These are phyloP conservation scores for Colletotrichum sp. DNA, from an alignment of 2,329 filamentous ascomycete genomes.

Conservation along the genomic window DNA sequence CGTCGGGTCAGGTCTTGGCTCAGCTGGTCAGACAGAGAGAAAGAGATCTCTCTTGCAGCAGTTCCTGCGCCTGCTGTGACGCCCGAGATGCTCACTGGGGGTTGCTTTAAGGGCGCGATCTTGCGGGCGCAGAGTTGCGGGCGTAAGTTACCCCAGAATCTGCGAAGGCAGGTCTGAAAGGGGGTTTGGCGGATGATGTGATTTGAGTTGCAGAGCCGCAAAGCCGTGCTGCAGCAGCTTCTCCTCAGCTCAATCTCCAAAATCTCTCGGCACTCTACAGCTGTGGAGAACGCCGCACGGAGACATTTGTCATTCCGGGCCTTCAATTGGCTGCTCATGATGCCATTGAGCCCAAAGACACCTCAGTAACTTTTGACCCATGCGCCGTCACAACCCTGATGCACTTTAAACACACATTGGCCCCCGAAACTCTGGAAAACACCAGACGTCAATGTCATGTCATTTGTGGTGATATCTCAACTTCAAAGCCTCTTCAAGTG, in stretches of 20 bases:
- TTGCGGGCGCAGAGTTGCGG: slow-evolving; percentile 14
- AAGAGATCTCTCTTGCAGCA: background rate
- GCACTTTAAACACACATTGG: background rate
- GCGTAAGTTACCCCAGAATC: slow-evolving; percentile 12
- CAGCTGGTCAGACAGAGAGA: background rate
- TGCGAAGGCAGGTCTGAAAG: background rate
- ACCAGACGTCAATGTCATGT: background rate
- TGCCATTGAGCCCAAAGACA: background rate
- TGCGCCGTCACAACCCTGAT: background rate
- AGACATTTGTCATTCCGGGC: slow-evolving; percentile 4
- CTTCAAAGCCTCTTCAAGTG: background rate
- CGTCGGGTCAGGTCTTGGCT: background rate
- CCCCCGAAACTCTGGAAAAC: background rate
- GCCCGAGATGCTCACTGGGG: background rate
- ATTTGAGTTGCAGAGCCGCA: slow-evolving; percentile 3
- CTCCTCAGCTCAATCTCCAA: background rate
- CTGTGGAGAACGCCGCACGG: slow-evolving; percentile 8
- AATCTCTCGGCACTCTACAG: background rate
- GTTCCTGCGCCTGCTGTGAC: background rate
- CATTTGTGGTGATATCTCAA: background rate
- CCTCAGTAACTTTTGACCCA: background rate
- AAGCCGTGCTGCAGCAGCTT: background rate
- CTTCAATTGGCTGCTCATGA: slow-evolving; percentile 12
- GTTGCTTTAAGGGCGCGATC: background rate
- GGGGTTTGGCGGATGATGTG: background rate